Evolutionary conservation across 225 moss, liverwort and hornwort species (phyloP), one percentile per base, ranked within the genome.

Genomic region (Thuidium tamariscinum): DNA sequence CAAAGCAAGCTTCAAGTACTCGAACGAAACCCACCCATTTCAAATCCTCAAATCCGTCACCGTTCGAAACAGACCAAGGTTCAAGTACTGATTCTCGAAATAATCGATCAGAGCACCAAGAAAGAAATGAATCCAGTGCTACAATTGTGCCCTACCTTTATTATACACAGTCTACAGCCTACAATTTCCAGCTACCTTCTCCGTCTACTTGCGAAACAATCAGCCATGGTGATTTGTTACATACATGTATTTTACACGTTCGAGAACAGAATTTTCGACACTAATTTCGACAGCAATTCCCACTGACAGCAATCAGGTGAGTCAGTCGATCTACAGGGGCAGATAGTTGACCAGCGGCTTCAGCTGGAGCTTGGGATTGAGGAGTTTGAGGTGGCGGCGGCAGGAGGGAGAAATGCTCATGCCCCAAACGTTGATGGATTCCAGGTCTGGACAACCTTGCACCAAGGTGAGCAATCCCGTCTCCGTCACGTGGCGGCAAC

Each of bases 401-500:
- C 93, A 97, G 16, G 91, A 67, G 16, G 83, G 86, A 17, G 96
- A 93, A 44, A 95, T 94, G 86, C 91, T 94, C 96, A 98, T 93
- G 46, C 98, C 96, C 95, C 96, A 96, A 7, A 96, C 93, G 25
- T 98, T 98, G 86, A 98, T 95, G 63, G 91, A 94, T 51, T 42
- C 75, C 0, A 98, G 92, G 67, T 92, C 83, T 10, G 71, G 84
- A 62, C 96, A 98, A 19, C 92, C 94, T 32, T 83, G 78, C 27
- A 89, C 95, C 51, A 95, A 77, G 4, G 95, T 92, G 36, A 96
- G 81, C 39, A 98, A 89, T 61, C 96, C 94, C 9, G 87, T 52
- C 89, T 95, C 95, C 16, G 95, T 98, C 70, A 97, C 95, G 71
- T 98, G 95, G 66, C 93, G 90, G 91, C 98, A 98, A 79, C 95